A percentile compares a stretch with the other conserved stretches of the same genome.
These are phyloP conservation scores for Dioszegia hungarica DNA, from an alignment of 768 basidiomycete species.

Conservation along the genomic window DNA sequence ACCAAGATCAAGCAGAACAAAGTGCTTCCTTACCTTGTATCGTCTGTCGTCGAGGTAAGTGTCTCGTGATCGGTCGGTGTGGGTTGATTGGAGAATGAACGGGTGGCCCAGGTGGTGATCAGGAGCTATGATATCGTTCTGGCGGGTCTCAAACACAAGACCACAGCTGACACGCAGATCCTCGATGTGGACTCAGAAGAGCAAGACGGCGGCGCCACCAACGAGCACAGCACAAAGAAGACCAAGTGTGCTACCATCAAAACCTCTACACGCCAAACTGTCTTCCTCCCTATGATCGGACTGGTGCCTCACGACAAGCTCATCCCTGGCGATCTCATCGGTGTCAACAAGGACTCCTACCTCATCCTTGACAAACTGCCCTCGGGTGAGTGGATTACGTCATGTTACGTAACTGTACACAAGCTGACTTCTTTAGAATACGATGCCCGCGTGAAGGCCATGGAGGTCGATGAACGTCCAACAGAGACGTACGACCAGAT, in stretches of 20 bases:
- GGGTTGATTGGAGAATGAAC: too few species aligned
- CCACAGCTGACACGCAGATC: conserved; percentile 56
- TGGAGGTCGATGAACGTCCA: conserved; percentile 98
- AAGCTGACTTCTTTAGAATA: conserved; percentile 62
- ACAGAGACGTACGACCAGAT: conserved; percentile 99
- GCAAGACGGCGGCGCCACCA: conserved; percentile 92
- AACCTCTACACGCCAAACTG: conserved; percentile 93
- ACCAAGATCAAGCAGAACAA: conserved; percentile 99
- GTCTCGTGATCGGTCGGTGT: too few species aligned
- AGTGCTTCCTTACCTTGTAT: conserved; percentile 94
- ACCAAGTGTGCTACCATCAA: conserved; percentile 99
- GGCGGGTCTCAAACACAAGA: too few species aligned
- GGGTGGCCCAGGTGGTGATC: too few species aligned
- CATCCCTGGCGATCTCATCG: conserved; percentile 72
- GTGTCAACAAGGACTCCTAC: conserved; percentile 99
- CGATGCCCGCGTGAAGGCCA: conserved; percentile 96
- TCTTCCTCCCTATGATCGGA: conserved; percentile 96
- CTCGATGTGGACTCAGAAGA: conserved; percentile 88
- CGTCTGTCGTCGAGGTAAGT: conserved; percentile 90
- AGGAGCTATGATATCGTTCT: too few species aligned
- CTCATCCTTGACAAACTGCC: conserved; percentile 92
- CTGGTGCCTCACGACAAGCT: conserved; percentile 90
- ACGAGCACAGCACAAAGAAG: conserved; percentile 91
- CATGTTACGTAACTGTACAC: neutral
- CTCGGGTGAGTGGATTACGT: conserved; percentile 48